These are phyloP conservation scores for Alisma plantagoaquatica DNA, from an alignment of 106 monocot genomes.

Conservation along the genomic window DNA sequence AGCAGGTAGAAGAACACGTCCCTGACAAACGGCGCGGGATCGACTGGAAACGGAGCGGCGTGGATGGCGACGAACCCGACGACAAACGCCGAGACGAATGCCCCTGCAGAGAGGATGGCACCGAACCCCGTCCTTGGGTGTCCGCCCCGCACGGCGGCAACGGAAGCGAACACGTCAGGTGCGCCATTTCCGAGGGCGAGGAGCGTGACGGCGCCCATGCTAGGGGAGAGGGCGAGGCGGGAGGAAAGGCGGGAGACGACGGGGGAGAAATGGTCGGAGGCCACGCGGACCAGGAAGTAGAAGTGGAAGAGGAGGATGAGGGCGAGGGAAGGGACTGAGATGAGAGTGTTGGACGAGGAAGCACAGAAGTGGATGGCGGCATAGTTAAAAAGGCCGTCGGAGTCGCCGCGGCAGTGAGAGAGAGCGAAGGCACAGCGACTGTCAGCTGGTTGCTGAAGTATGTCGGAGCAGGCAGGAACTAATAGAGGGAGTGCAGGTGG, in stretches of 20 bases:
- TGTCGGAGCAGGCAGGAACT: slow-evolving; percentile 6
- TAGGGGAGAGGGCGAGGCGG: slow-evolving; percentile 61
- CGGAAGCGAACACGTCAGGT: slow-evolving; percentile 77
- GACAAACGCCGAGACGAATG: slow-evolving; percentile 91
- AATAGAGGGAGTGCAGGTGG: slow-evolving; percentile 5
- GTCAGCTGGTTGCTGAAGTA: slow-evolving; percentile 8
- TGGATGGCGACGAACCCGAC: slow-evolving; percentile 62
- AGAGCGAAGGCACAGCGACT: slow-evolving; percentile 13
- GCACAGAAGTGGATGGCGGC: slow-evolving; percentile 30
- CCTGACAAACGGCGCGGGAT: slow-evolving; percentile 55
- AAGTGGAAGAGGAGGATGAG: slow-evolving; percentile 55
- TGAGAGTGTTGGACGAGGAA: slow-evolving; percentile 7
- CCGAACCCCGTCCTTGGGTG: slow-evolving; percentile 64
- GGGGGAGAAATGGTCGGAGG: slow-evolving; percentile 46
- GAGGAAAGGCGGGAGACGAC: slow-evolving; percentile 44
- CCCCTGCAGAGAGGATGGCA: slow-evolving; percentile 87
- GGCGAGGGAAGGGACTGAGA: slow-evolving; percentile 38
- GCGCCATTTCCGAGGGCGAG: slow-evolving; percentile 97
- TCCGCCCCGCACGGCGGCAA: slow-evolving; percentile 60
- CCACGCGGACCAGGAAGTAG: slow-evolving; percentile 39
- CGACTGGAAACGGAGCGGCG: slow-evolving; percentile 51
- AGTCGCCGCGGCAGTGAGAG: slow-evolving; percentile 13
- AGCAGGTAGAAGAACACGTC: slow-evolving; percentile 84
- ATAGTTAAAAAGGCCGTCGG: slow-evolving; percentile 42
- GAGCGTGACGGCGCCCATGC: slow-evolving; percentile 82